Evolutionary conservation across 73 alveolate genomes (phyloP), one percentile per base, ranked within the genome.

Genomic region (Paramecium sonneborni): DNA sequence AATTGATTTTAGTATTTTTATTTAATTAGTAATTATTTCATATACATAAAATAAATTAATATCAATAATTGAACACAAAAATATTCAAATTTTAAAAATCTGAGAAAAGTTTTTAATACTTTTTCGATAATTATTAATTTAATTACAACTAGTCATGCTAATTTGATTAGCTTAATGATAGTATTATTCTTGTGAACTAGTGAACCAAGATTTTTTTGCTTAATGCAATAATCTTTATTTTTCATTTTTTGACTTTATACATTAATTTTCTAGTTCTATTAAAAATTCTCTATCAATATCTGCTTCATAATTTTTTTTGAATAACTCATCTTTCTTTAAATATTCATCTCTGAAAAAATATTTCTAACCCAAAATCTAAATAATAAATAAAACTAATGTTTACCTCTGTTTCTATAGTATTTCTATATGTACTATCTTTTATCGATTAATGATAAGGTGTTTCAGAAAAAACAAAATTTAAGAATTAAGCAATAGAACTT

Each of bases 51-150:
- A 52, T 18, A 15, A 52, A 52, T 52, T 18, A 11, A 52, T 52
- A 52, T 52, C 68, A 52, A 52, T 52, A 18, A 67, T 21, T 67
- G 38, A 21, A 67, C 44, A 67, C 18, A 30, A 67, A 14, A 67
- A 12, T 24, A 57, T 30, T 67, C 84, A 67, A 14, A 67, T 67
- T 72, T 72, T 72, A 37, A 72, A 72, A 72, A 72, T 72, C 86
- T 72, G 57, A 35, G 58, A 32, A 72, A 72, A 72, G 57, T 72
- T 72, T 21, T 21, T 34, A 3, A 72, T 72, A 34, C 57, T 72
- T 20, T 72, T 35, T 34, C 86, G 55, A 72, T 35, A 72, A n/a
- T 72, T 28, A 35, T 72, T 72, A 15, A 72, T 32, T 38, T 72
- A 20, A 72, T 72, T 72, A 37, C 86, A 72, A 37, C 86, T 72